Conservation (phyloP, 2,329 filamentous ascomycete genomes). For the Alternaria dauci region DNA sequence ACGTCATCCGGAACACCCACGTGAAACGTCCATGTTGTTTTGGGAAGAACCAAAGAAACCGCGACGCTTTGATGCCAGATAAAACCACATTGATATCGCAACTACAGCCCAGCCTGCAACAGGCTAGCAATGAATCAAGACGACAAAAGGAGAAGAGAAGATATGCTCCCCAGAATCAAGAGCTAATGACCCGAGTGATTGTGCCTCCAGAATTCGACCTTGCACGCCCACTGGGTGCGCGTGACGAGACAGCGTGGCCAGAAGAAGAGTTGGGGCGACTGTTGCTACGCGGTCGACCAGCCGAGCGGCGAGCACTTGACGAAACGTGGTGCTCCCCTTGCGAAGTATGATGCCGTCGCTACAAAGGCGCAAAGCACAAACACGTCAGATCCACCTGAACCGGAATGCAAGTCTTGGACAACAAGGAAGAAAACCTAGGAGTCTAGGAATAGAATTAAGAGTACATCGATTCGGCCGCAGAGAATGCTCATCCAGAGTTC, state of each 20-base stretch:
- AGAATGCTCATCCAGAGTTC: conserved; percentile 50
- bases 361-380: conserved; percentile 49
- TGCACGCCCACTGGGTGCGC: conserved; percentile 37
- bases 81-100: conserved; percentile 23
- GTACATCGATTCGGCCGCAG: conserved; percentile 53
- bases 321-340: conserved; percentile 46
- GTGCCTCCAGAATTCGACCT: conserved; percentile 44
- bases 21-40: conserved; percentile 35
- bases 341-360: conserved; percentile 50
- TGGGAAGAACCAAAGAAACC: conserved; percentile 23
- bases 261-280: conserved; percentile 51
- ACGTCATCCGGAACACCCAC: conserved; percentile 26
- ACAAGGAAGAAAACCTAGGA: conserved; percentile 42
- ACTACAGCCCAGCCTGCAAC: conserved; percentile 23
- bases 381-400: conserved; percentile 52
- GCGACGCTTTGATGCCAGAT: conserved; percentile 27
- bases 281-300: conserved; percentile 51
- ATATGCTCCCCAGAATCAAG: conserved; percentile 3
- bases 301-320: conserved; percentile 43
- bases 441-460: conserved; percentile 53
- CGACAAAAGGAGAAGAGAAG: conserved; percentile 9
- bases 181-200: conserved; percentile 36
- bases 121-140: conserved; percentile 15
- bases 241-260: conserved; percentile 35
- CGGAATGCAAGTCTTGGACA: conserved; percentile 47